Conservation (phyloP, 768 basidiomycete species). For the Nidula microcarpa region DNA sequence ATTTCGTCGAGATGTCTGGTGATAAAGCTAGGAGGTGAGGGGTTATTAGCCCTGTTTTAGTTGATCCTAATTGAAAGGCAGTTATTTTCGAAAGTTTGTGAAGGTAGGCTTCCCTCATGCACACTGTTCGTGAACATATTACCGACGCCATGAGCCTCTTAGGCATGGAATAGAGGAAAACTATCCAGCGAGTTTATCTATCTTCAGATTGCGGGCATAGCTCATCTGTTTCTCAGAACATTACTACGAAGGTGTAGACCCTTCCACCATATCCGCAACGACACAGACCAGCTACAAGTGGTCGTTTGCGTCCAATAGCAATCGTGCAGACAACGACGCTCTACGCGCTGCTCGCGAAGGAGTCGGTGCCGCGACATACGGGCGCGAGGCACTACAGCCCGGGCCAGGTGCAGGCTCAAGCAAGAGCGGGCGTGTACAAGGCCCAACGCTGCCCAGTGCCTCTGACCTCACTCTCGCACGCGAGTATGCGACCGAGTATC, state of each 20-base stretch:
- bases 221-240: conserved; percentile 12
- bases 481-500: conserved; percentile 54
- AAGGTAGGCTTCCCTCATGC: conserved; percentile 43
- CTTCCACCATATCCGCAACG: conserved; percentile 51
- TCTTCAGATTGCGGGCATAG: no score
- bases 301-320: conserved; percentile 72
- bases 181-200: conserved; percentile 48
- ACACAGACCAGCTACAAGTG: conserved; percentile 84
- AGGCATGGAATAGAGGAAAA: conserved; percentile 83
- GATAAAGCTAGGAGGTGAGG: conserved; percentile 75
- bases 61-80: conserved; percentile 31
- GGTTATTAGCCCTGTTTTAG: conserved; percentile 8
- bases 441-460: conserved; percentile 66
- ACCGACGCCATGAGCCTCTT: conserved; percentile 4
- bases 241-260: conserved; percentile 54
- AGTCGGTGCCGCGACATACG: conserved; percentile 49
- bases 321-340: conserved; percentile 54
- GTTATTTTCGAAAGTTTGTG: conserved; percentile 92
- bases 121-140: neutral
- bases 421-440: conserved; percentile 45
- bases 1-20: conserved; percentile 82
- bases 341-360: conserved; percentile 57
- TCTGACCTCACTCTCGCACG: conserved; percentile 68
- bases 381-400: conserved; percentile 14
- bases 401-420: conserved; percentile 13